Evolutionary conservation across 2,329 filamentous ascomycete genomes (phyloP), one percentile per base, ranked within the genome.

Genomic region (Cytospora mali): DNA sequence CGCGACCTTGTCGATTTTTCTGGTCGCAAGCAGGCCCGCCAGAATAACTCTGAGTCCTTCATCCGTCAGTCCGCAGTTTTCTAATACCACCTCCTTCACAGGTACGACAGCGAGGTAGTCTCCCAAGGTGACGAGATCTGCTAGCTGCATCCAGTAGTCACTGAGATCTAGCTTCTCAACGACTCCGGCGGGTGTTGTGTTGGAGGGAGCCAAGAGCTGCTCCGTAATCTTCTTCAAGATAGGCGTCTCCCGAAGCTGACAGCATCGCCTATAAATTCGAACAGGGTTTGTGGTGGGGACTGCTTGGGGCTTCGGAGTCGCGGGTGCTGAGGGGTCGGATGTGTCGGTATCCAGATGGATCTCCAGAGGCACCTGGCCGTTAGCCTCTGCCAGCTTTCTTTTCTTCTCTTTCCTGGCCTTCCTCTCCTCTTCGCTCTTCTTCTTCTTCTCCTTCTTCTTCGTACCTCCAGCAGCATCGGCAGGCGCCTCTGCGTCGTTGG

Each of bases 51-150:
- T 85, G 7, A 97, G 80, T 4, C 92, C 92, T 73, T 96, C 93
- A 70, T 98, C 93, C 1, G 85, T 91, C 42, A 99, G 77, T 6
- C 92, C 91, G 64, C 92, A 94, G 72, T 96, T 92, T 70, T 97
- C 93, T 60, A 98, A 77, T 7, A 96, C 81, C 0, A 99, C 77
- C 70, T 96, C 92, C 68, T 91, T 89, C 3, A 98, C 88, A 0
- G 95, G 94, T 0, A 98, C 94, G 7, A 99, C 88, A 6, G 95
- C 94, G 48, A 99, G 81, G 81, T 94, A 99, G 73, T 99, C 95
- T 55, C 93, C 92, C 2, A 99, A 81, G 0, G 95, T 97, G 56
- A 93, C 77, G 28, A 97, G 82, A 72, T 99, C 95, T 3, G 89
- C 84, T 52, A 96, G 77, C 64, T 94, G 90, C 77, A 99, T 83